Base-by-base conservation (phyloP, 495 filamentous ascomycete genomes). In the Lindgomyces ingoldianus region DNA sequence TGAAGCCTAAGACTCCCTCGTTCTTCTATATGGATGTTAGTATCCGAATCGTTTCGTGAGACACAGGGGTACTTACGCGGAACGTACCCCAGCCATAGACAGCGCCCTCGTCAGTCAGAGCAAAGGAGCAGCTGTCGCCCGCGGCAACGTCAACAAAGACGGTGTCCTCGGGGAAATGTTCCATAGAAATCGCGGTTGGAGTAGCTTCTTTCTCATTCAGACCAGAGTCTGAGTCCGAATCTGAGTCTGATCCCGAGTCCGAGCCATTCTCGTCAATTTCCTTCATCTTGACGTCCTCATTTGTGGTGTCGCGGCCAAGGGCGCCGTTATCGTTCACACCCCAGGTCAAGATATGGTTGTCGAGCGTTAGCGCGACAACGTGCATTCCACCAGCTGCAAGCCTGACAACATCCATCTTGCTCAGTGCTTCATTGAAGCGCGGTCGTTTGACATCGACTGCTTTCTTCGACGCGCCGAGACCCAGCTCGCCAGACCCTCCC, bases 41-140 rank as follows among this genome's bases (percentile, higher is more conserved):
- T 45, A 29, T 46, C 19, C 47, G 39, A 12, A 14, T 44, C 22
- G 54, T 36, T 58, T 26, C 33, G 0, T 51, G 18, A 3, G 39
- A 22, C 12, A 0, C 53, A 62, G 47, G 61, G 30, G 54, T 26
- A 72, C 81, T 70, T 78, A 87, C 85, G 68, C 84, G 71, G 73
- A 91, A 90, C 27, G 85, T 86, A 46, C 88, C 88, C 87, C 88
- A 91, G 12, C 87, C 87, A 65, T 84, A 89, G 18, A 91, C 86
- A 27, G 73, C 74, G 9, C 88, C 88, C 29, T 81, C 80, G 26
- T 83, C 80, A 2, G 88, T 89, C 22, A 91, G 75, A 11, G 81
- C 82, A 72, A 89, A 85, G 0, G 83, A 83, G 39, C 82, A 78
- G 46, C 82, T 87, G 67, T 90, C 87, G 42, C 81, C 80, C 56